Percentiles rank a stretch among this genome's conserved stretches.
phyloP scores from a whole-genome alignment of 192 early-diverging fungal species.

The Chytriomyces confervae region DNA sequence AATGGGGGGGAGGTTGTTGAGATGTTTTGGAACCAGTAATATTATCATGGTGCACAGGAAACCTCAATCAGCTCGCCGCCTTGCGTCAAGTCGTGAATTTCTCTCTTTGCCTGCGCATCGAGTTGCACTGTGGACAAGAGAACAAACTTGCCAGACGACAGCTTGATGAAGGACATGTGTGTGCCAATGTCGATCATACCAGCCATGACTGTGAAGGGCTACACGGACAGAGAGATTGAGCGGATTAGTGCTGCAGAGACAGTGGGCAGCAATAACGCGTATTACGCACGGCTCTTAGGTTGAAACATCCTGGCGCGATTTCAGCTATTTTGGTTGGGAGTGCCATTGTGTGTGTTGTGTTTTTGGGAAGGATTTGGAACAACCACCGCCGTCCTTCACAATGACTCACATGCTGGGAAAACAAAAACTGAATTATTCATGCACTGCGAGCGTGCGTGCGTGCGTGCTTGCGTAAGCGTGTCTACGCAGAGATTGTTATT shows the following conservation, averaged over 20 bases:
- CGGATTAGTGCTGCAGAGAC: neutral
- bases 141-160: conserved; percentile 20
- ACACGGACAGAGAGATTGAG: no score
- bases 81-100: conserved; percentile 29
- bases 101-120: conserved; percentile 27
- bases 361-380: neutral
- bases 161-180: conserved; percentile 33
- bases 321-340: conserved; percentile 11
- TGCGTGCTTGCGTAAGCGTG: no score
- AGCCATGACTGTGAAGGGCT: conserved; percentile 18
- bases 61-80: conserved; percentile 36
- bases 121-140: conserved; percentile 34
- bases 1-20: neutral
- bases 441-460: no score
- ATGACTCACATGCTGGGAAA: neutral
- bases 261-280: neutral
- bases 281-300: conserved; percentile 13
- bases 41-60: neutral
- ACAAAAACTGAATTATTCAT: no score
- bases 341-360: neutral
- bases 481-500: no score
- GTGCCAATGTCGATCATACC: conserved; percentile 36
- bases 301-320: conserved; percentile 33
- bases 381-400: neutral
- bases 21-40: neutral